Conservation (phyloP, 202 grass and related monocot genomes). For the Carex sylvatica region DNA sequence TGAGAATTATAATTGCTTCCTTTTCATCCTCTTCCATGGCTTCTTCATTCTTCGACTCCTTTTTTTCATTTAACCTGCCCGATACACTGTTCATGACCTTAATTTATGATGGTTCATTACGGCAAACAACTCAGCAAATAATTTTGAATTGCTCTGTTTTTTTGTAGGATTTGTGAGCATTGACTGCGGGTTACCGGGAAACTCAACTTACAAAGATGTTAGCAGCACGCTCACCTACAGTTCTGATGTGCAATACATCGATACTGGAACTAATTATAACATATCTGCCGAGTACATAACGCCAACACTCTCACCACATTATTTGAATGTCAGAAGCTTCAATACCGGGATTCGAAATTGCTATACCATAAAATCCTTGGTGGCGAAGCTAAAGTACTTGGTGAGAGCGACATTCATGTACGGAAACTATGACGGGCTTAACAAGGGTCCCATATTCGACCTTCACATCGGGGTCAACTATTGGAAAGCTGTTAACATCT, state of each 20-base stretch:
- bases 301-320: background rate
- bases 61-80: too few species aligned
- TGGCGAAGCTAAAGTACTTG: constrained; percentile 28
- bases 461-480: constrained; percentile 52
- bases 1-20: background rate
- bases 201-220: constrained; percentile 32
- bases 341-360: constrained; percentile 31
- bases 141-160: background rate
- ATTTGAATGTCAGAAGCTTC: constrained; percentile 44
- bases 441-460: constrained; percentile 34
- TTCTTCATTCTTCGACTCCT: too few species aligned
- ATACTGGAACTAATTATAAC: constrained; percentile 33
- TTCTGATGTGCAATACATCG: constrained; percentile 37
- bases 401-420: constrained; percentile 50
- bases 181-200: constrained; percentile 40
- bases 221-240: constrained; percentile 23
- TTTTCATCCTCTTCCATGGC: background rate
- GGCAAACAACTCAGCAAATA: background rate
- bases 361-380: constrained; percentile 45
- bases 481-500: constrained; percentile 51
- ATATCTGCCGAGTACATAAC: constrained; percentile 23
- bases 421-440: constrained; percentile 47
- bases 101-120: background rate
- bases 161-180: constrained; percentile 56
- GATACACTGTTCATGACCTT: background rate